Evolutionary conservation across 441 rosid species (phyloP).

Genomic region (Dalechampia spathulata): DNA sequence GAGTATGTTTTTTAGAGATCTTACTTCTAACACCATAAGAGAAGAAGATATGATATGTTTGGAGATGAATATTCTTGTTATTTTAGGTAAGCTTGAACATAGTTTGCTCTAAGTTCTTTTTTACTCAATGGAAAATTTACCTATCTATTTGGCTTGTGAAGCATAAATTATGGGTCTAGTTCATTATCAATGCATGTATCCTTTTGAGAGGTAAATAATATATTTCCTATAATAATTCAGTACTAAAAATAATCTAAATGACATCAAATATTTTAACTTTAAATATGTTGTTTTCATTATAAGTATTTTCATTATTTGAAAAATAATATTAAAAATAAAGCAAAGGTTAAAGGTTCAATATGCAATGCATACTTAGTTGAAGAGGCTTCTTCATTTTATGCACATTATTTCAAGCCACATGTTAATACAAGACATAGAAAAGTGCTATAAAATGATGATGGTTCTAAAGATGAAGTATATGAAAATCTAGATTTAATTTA

Average conservation of each 20-base stretch:
- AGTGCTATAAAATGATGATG: background rate
- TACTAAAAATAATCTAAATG: too few species aligned
- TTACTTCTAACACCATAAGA: background rate
- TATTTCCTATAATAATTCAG: too few species aligned
- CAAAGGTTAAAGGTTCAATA: background rate
- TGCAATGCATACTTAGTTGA: background rate
- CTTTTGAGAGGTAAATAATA: background rate
- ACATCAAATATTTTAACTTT: too few species aligned
- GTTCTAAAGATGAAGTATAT: too few species aligned
- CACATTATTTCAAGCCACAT: background rate
- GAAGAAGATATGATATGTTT: background rate
- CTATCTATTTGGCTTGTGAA: background rate
- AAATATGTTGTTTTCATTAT: background rate
- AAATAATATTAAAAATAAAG: background rate
- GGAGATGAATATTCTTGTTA: background rate
- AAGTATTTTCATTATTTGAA: background rate
- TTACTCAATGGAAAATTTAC: too few species aligned
- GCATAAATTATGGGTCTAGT: background rate
- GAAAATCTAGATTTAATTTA: too few species aligned
- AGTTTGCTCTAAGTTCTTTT: background rate
- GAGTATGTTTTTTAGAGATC: background rate
- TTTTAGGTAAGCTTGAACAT: background rate
- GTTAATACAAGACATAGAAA: background rate
- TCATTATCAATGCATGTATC: background rate
- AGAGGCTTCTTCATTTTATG: background rate